phyloP scores from a whole-genome alignment of 1,139 yeast species.

The Yamadazyma pseudoaaseri region DNA sequence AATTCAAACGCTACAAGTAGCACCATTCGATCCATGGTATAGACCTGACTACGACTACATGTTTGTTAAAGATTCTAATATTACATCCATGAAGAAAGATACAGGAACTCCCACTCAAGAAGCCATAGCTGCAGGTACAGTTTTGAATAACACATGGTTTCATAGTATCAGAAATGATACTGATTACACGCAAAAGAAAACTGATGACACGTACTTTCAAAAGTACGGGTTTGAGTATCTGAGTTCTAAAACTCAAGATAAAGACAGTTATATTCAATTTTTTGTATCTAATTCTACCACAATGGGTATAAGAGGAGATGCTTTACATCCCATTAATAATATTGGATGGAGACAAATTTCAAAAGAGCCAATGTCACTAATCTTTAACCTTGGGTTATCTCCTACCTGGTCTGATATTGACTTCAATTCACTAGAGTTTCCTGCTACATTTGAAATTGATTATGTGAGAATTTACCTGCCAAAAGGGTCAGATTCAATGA shows the following conservation, averaged over 20 bases:
- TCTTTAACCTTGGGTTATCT: constrained; percentile 29
- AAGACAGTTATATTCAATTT: constrained; percentile 24
- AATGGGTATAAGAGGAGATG: constrained; percentile 22
- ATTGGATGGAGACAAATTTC: constrained; percentile 28
- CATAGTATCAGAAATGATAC: constrained; percentile 12
- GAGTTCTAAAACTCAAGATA: constrained; percentile 16
- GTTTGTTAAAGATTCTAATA: constrained; percentile 17
- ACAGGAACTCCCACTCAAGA: constrained; percentile 32
- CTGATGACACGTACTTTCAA: constrained; percentile 18
- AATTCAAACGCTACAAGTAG: constrained; percentile 31
- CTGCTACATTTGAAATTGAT: constrained; percentile 26
- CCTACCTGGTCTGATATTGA: constrained; percentile 26
- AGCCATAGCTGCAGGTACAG: constrained; percentile 28
- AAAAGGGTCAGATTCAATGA: constrained; percentile 17
- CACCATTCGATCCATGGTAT: constrained; percentile 36
- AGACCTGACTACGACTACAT: constrained; percentile 30
- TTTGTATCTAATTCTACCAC: constrained; percentile 21
- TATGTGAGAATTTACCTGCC: constrained; percentile 31
- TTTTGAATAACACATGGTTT: constrained; percentile 24
- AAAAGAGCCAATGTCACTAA: constrained; percentile 29
- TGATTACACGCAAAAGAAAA: constrained; percentile 9
- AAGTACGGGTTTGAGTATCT: constrained; percentile 25
- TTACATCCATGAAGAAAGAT: constrained; percentile 26
- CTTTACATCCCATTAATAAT: constrained; percentile 25
- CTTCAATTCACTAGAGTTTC: constrained; percentile 22